Evolutionary conservation across 352 stramenopile genomes (phyloP).

Genomic region (Phytophthora palmivora): DNA sequence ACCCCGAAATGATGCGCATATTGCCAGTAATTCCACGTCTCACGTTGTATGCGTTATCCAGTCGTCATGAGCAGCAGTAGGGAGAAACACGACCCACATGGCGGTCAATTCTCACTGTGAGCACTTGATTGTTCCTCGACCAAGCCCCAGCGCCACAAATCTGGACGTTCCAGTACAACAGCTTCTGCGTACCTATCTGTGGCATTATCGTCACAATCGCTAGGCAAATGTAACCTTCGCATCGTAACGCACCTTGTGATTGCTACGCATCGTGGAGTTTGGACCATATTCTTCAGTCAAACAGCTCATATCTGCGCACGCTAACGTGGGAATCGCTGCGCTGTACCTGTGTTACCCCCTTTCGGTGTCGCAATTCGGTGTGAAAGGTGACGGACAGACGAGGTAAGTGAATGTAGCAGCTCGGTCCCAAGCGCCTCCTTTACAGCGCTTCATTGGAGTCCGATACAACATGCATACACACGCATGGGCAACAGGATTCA

Average conservation of each 20-base stretch:
- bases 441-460: conserved; percentile 3
- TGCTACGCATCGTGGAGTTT: background rate
- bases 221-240: background rate
- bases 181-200: conserved; percentile 10
- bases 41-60: conserved; percentile 21
- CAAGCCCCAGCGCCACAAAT: conserved; percentile 18
- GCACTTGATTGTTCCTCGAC: conserved; percentile 31
- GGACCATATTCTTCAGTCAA: background rate
- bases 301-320: background rate
- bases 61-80: conserved; percentile 25
- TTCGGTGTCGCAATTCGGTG: conserved; percentile 14
- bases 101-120: conserved; percentile 14
- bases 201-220: background rate
- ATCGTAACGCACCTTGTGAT: background rate
- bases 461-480: too few species aligned
- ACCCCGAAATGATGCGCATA: conserved; percentile 10
- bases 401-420: background rate
- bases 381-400: background rate
- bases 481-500: too few species aligned
- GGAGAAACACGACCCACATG: conserved; percentile 19
- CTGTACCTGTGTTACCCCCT: background rate
- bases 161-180: conserved; percentile 27
- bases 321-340: background rate
- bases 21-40: too few species aligned
- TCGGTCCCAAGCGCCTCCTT: conserved; percentile 3